phyloP scores from a whole-genome alignment of 768 basidiomycete species.

The Leccinum aurantiacum region DNA sequence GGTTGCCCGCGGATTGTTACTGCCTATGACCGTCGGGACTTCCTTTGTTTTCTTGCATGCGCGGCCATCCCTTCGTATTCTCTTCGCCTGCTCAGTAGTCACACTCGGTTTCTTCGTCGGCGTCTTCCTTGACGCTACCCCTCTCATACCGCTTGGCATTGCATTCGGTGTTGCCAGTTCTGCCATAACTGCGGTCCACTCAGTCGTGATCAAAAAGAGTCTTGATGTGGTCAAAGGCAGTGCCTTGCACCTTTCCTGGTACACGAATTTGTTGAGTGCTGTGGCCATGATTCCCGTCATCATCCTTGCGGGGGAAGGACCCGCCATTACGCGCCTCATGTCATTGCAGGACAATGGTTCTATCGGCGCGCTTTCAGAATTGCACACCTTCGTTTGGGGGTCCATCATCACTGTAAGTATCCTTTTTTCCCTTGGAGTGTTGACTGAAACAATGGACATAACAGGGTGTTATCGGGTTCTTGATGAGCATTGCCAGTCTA shows the following conservation, averaged over 20 bases:
- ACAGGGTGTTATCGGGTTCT: constrained; percentile 84
- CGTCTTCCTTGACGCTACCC: constrained; percentile 73
- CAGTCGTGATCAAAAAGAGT: constrained; percentile 90
- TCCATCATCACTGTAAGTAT: constrained; percentile 71
- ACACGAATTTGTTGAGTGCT: constrained; percentile 83
- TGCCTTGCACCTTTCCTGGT: constrained; percentile 86
- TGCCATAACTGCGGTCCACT: constrained; percentile 85
- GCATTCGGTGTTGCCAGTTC: constrained; percentile 82
- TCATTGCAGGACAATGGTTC: constrained; percentile 43
- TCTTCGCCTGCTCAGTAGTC: constrained; percentile 75
- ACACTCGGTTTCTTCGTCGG: constrained; percentile 92
- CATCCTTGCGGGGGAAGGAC: constrained; percentile 72
- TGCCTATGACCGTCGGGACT: constrained; percentile 91
- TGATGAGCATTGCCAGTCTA: constrained; percentile 91
- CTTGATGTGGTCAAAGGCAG: constrained; percentile 79
- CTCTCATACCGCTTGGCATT: constrained; percentile 63
- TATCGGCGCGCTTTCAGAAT: constrained; percentile 44
- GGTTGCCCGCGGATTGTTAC: constrained; percentile 89
- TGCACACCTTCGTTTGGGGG: constrained; percentile 74
- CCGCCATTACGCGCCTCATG: constrained; percentile 61
- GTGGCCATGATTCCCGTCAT: constrained; percentile 71
- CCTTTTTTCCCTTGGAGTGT: not conserved
- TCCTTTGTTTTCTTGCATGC: constrained; percentile 76
- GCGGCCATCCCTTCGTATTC: constrained; percentile 72
- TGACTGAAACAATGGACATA: not conserved